Conservation (phyloP, 2,329 filamentous ascomycete species). For the Trichothecium roseum region DNA sequence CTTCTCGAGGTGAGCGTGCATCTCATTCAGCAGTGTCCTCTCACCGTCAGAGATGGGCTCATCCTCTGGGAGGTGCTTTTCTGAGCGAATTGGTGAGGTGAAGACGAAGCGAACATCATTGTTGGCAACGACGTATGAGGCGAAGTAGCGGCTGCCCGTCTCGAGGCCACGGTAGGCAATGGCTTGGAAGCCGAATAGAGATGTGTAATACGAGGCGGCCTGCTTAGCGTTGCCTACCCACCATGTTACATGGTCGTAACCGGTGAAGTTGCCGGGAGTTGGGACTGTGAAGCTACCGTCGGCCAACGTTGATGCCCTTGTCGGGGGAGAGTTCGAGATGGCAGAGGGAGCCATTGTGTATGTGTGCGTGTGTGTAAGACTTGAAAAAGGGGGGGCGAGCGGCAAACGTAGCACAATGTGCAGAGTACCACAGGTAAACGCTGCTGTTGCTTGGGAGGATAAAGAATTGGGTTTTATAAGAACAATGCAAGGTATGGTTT, state of each 20-base stretch:
- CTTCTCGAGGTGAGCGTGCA: conserved; percentile 72
- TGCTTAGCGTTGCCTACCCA: conserved; percentile 97
- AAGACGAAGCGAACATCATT: conserved; percentile 72
- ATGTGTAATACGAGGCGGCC: conserved; percentile 79
- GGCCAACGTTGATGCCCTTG: conserved; percentile 30
- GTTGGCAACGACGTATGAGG: conserved; percentile 77
- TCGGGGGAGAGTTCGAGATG: conserved; percentile 36
- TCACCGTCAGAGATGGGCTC: conserved; percentile 56
- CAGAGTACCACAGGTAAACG: too few relatives aligned
- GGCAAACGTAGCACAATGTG: too few relatives aligned
- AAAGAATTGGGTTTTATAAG: too few relatives aligned
- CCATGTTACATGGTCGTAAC: conserved; percentile 92
- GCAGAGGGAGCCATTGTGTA: conserved; percentile 49
- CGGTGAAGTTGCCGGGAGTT: conserved; percentile 53
- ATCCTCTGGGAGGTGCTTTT: conserved; percentile 40
- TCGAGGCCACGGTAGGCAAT: conserved; percentile 83
- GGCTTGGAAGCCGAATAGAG: conserved; percentile 74
- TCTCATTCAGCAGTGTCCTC: conserved; percentile 54
- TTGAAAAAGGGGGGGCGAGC: too few relatives aligned
- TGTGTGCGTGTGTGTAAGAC: too few relatives aligned
- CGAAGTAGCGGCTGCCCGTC: conserved; percentile 70
- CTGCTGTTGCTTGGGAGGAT: too few relatives aligned
- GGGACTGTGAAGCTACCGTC: conserved; percentile 46
- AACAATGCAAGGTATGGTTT: too few relatives aligned
- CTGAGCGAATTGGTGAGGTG: conserved; percentile 66